These are phyloP conservation scores for Globisporangium spinosum DNA, from an alignment of 352 stramenopile species.

Conservation along the genomic window DNA sequence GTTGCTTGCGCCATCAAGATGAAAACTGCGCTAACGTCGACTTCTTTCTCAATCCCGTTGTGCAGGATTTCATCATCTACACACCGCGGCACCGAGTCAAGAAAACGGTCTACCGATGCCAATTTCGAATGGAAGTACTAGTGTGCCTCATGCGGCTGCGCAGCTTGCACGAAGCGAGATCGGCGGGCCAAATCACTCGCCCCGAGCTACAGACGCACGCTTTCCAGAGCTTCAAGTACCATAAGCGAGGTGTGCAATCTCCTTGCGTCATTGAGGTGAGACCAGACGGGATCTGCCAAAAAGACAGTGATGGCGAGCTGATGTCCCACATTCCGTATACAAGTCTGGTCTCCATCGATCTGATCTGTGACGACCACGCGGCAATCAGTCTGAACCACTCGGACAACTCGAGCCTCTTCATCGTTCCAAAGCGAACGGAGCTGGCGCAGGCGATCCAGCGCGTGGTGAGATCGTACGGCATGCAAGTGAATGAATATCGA, in stretches of 20 bases:
- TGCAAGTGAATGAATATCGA: slow-evolving; percentile 80
- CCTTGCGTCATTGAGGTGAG: slow-evolving; percentile 64
- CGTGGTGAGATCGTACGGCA: slow-evolving; percentile 74
- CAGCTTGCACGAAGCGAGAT: slow-evolving; percentile 52
- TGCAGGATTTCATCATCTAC: slow-evolving; percentile 66
- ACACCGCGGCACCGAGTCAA: slow-evolving; percentile 77
- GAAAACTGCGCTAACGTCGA: not conserved
- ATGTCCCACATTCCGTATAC: slow-evolving; percentile 83
- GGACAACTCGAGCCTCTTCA: slow-evolving; percentile 80
- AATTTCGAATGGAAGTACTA: slow-evolving; percentile 82
- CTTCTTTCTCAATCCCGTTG: not conserved
- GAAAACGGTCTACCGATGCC: slow-evolving; percentile 76
- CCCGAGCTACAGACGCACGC: slow-evolving; percentile 48
- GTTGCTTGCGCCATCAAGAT: not conserved
- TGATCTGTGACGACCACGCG: slow-evolving; percentile 73
- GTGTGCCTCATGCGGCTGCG: slow-evolving; percentile 76
- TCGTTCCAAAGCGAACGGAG: slow-evolving; percentile 60
- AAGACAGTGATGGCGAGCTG: slow-evolving; percentile 65
- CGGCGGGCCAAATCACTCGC: slow-evolving; percentile 19
- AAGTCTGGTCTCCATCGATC: slow-evolving; percentile 76
- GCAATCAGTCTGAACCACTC: slow-evolving; percentile 74
- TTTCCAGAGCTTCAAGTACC: slow-evolving; percentile 63
- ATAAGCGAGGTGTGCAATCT: slow-evolving; percentile 55
- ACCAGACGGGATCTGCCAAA: slow-evolving; percentile 73
- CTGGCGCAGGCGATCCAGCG: slow-evolving; percentile 64